Evolutionary conservation across 805 yeast species (phyloP), one percentile per base, ranked within the genome.

Genomic region (Cyberlindnera euphorbiiphila): DNA sequence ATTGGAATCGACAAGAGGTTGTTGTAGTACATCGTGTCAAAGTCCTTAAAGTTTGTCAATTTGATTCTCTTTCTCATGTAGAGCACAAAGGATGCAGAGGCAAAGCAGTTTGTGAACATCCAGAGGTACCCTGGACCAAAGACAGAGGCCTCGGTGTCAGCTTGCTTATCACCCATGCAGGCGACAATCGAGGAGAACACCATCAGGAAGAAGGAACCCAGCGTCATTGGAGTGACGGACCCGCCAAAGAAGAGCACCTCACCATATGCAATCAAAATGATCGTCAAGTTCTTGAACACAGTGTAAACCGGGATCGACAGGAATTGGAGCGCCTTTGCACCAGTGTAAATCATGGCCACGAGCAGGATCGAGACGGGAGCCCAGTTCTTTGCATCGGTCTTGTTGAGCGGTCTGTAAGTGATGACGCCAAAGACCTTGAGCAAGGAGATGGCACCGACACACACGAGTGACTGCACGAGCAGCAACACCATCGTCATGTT

Each of bases 211-310:
- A 93, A 93, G 2, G 98, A 84, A 28, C 87, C 81, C 49, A 93
- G 69, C 32, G 95, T 88, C 93, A 89, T 81, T 25, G 89, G 64
- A 37, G 96, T 80, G 53, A 91, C 96, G 45, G 71, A 66, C 48
- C 97, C 97, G 45, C 96, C 96, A 56, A 91, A 93, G 94, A 96
- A 91, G 45, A 93, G 54, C 24, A 91, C 97, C 68, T 93, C 98
- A 69, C 98, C 98, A 62, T 93, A 93, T 24, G 98, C 98, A 62
- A 93, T 93, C 59, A 93, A 70, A 50, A 93, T 91, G 59, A 93
- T 93, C 45, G 98, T 91, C 65, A 93, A 77, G 68, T 93, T 93
- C 75, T 93, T 93, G 82, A 93, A 93, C 54, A 93, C 91, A 49
- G 98, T 93, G 74, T 88, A 93, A 42, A 93, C 95, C 36, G 98